A percentile compares a stretch with the other conserved stretches of the same genome.
These are phyloP conservation scores for Cicer yamashitae DNA, from an alignment of 306 rosid species.

Conservation along the genomic window DNA sequence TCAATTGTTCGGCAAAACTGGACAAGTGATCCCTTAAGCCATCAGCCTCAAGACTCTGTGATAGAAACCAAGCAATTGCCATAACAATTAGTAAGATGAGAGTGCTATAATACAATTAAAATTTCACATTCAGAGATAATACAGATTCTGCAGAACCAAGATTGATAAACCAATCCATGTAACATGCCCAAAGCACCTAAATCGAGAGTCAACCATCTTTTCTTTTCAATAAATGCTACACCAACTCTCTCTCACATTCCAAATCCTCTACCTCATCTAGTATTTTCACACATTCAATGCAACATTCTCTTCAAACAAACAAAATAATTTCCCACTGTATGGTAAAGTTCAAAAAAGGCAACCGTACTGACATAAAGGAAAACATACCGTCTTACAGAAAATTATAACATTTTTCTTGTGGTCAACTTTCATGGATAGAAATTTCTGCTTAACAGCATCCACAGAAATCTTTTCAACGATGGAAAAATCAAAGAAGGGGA, in stretches of 20 bases:
- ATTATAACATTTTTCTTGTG: conserved; percentile 74
- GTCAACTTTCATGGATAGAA: conserved; percentile 88
- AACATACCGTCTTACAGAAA: conserved; percentile 52
- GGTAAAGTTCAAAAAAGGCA: background rate
- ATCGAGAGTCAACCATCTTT: background rate
- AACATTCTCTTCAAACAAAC: background rate
- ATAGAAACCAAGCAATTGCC: conserved; percentile 30
- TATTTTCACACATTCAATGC: no score
- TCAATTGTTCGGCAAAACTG: conserved; percentile 72
- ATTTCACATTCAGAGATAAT: background rate
- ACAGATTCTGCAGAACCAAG: background rate
- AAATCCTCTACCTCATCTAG: background rate
- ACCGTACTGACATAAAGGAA: background rate
- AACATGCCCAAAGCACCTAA: background rate
- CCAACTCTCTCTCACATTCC: background rate
- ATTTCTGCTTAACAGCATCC: conserved; percentile 92
- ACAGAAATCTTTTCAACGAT: conserved; percentile 86
- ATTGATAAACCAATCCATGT: background rate
- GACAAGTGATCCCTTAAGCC: conserved; percentile 76
- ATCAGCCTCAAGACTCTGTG: conserved; percentile 93
- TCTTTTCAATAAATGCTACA: background rate
- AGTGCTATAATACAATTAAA: background rate
- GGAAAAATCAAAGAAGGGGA: conserved; percentile 82
- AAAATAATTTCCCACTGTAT: background rate
- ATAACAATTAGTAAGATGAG: background rate